A percentile compares a stretch with the other conserved stretches of the same genome.
These are phyloP conservation scores for Globisporangium nodosum DNA, from an alignment of 352 stramenopile genomes.

Conservation along the genomic window DNA sequence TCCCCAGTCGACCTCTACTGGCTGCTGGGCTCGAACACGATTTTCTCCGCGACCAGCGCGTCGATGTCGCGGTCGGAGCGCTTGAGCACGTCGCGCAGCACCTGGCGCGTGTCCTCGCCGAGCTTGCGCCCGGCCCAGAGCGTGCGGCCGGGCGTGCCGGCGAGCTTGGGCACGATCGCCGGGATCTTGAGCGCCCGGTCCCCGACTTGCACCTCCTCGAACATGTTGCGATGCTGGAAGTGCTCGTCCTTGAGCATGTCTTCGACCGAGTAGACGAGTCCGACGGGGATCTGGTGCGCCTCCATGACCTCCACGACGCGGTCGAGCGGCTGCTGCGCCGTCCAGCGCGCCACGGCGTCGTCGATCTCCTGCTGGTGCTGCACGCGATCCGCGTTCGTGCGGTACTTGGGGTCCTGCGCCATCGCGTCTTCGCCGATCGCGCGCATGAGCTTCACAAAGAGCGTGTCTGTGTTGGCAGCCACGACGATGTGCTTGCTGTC, in stretches of 20 bases:
- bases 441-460: slow-evolving; percentile 79
- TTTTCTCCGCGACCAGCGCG: slow-evolving; percentile 40
- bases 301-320: slow-evolving; percentile 60
- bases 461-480: slow-evolving; percentile 77
- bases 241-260: slow-evolving; percentile 75
- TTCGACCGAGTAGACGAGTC: slow-evolving; percentile 74
- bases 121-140: slow-evolving; percentile 62
- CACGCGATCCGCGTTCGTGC: slow-evolving; percentile 67
- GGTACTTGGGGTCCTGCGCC: slow-evolving; percentile 45
- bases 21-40: slow-evolving; percentile 54
- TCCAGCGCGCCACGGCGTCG: slow-evolving; percentile 47
- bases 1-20: background rate
- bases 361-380: slow-evolving; percentile 58
- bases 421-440: slow-evolving; percentile 59
- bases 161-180: slow-evolving; percentile 73
- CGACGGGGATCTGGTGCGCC: slow-evolving; percentile 44
- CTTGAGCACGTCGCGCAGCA: slow-evolving; percentile 49
- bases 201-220: slow-evolving; percentile 48
- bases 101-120: slow-evolving; percentile 61
- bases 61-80: slow-evolving; percentile 52
- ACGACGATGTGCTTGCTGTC: slow-evolving; percentile 86
- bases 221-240: slow-evolving; percentile 69
- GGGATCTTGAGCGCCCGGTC: slow-evolving; percentile 51
- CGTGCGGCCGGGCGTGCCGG: slow-evolving; percentile 50
- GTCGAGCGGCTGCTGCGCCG: slow-evolving; percentile 34